Base-by-base conservation (phyloP, 1,139 yeast species). In the Pichia sp. region DNA sequence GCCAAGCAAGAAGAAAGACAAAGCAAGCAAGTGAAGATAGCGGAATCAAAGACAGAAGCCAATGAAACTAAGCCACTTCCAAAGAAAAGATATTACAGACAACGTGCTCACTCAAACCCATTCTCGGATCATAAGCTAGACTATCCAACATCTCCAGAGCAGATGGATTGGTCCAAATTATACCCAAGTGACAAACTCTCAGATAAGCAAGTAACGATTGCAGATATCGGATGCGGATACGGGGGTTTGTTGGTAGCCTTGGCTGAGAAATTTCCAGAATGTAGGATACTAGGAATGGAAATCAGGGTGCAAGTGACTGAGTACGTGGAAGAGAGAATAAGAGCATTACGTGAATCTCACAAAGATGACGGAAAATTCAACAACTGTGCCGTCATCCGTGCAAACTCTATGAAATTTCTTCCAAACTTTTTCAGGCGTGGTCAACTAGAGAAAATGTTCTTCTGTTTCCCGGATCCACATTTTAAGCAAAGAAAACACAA, bases 381-480 rank as follows among this genome's bases (percentile, higher is more conserved):
- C 64, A 93, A 93, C 68, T 86, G 93, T 49, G 85, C 90, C 18
- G 98, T 93, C 3, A 73, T 93, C 51, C 78, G 99, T 66, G 98
- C 95, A 25, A 93, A 93, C 67, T 96, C 98, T 42, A 95, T 95
- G 99, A 93, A 93, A 70, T 93, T 93, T 65, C 73, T 91, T 58
- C 98, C 99, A 31, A 93, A 93, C 68, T 93, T 95, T 68, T 93
- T 95, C 72, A 74, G 76, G 52, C 84, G 85, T 68, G 83, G 84
- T 5, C 95, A 87, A 68, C 74, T 93, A 50, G 81, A 85, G 40
- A 93, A 93, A 74, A 87, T 93, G 82, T 93, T 93, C 70, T 93
- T 95, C 73, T 95, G 99, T 70, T 93, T 93, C 78, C 99, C 99
- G 19, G 99, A 93, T 70, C 99, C 99, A 13, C 99, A 95, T 69